These are phyloP conservation scores for Trypanosoma platydactyli DNA, from an alignment of 208 protist species.

Conservation along the genomic window DNA sequence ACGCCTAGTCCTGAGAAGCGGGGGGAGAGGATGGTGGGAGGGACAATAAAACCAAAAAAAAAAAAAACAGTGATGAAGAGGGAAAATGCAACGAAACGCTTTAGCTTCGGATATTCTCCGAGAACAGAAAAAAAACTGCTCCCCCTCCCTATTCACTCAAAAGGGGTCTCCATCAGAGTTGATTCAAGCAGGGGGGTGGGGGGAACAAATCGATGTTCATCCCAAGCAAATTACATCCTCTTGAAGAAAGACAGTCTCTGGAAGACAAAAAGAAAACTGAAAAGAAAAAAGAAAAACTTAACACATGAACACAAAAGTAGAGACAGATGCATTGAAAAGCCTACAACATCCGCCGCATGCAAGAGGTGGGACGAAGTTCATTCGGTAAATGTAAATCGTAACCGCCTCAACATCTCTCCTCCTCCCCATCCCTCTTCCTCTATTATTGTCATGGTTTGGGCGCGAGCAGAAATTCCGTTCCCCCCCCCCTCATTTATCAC, in stretches of 20 bases:
- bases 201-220: constrained; percentile 2
- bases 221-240: not conserved
- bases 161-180: not conserved
- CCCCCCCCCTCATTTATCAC: too few species aligned
- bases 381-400: not conserved
- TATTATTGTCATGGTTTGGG: too few species aligned
- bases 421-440: too few species aligned
- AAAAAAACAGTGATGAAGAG: constrained; percentile 11
- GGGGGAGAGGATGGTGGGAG: too few species aligned
- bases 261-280: not conserved
- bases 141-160: not conserved
- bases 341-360: not conserved
- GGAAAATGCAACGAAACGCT: not conserved
- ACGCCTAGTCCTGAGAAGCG: too few species aligned
- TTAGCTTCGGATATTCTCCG: not conserved
- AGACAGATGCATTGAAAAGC: not conserved
- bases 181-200: not conserved
- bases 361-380: not conserved
- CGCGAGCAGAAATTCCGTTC: too few species aligned
- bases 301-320: not conserved
- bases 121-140: not conserved
- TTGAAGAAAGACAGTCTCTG: not conserved
- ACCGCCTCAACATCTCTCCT: too few species aligned
- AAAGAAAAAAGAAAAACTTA: not conserved
- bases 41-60: not conserved